These are phyloP conservation scores for Nitzschia putrida DNA, from an alignment of 108 stramenopile genomes.

Conservation along the genomic window DNA sequence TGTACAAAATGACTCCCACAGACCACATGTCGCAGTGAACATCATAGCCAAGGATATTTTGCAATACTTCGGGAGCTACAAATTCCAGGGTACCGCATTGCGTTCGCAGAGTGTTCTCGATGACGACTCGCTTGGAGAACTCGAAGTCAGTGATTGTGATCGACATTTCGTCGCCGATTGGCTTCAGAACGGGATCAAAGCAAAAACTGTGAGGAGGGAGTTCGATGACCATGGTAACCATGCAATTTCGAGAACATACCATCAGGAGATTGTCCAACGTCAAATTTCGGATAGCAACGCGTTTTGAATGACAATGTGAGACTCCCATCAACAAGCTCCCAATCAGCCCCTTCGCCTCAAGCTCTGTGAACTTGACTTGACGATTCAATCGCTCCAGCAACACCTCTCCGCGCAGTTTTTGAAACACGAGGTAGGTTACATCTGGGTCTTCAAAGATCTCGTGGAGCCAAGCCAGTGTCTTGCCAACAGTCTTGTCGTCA, in stretches of 20 bases:
- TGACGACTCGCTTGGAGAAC: conserved; percentile 81
- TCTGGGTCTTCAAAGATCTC: conserved; percentile 68
- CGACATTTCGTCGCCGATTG: conserved; percentile 57
- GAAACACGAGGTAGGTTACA: conserved; percentile 64
- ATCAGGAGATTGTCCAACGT: conserved; percentile 87
- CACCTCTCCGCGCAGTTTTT: conserved; percentile 81
- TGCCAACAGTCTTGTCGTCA: conserved; percentile 23
- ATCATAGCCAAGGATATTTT: conserved; percentile 71
- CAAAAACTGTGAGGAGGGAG: conserved; percentile 13
- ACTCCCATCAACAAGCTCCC: conserved; percentile 63
- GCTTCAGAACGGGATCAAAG: conserved; percentile 3
- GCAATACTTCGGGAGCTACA: conserved; percentile 88
- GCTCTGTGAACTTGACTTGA: conserved; percentile 76
- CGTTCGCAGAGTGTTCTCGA: conserved; percentile 59
- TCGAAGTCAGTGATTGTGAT: conserved; percentile 97
- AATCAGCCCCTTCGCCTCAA: conserved; percentile 78
- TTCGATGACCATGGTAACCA: conserved; percentile 44
- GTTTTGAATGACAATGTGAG: conserved; percentile 64
- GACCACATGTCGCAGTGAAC: conserved; percentile 89
- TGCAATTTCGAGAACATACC: conserved; percentile 6
- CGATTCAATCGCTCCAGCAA: conserved; percentile 86
- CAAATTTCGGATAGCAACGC: conserved; percentile 89
- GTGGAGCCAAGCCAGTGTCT: conserved; percentile 56
- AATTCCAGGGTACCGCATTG: conserved; percentile 90
- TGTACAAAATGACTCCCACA: conserved; percentile 89